phyloP scores from a whole-genome alignment of 176 grass and related monocot species.

The Metroxylon sagu region DNA sequence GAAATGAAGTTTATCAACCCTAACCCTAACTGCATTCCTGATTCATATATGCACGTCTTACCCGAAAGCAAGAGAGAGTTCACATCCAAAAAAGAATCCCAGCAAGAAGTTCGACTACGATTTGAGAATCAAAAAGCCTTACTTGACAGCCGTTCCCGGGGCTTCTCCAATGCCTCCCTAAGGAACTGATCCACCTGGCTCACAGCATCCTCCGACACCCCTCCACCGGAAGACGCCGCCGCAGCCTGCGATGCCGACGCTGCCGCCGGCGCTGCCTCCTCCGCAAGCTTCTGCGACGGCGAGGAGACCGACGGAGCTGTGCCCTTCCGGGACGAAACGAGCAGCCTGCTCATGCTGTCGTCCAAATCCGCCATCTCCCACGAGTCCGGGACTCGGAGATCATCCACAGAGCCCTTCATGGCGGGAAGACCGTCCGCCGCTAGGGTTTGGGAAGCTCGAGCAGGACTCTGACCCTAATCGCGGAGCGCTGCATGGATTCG shows the following conservation, averaged over 20 bases:
- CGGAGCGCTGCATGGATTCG: conserved; percentile 3
- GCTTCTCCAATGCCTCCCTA: conserved; percentile 90
- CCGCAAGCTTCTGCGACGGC: background rate
- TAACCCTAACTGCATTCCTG: too few relatives aligned
- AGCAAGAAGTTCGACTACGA: background rate
- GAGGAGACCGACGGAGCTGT: background rate
- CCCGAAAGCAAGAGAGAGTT: too few relatives aligned
- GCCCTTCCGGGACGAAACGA: conserved; percentile 40
- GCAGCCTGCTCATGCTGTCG: conserved; percentile 56
- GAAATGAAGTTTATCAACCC: too few relatives aligned
- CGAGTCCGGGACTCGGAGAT: conserved; percentile 45
- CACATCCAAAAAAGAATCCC: too few relatives aligned
- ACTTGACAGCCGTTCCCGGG: conserved; percentile 79
- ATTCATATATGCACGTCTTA: too few relatives aligned
- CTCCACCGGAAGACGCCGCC: conserved; percentile 26
- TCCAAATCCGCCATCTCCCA: conserved; percentile 95
- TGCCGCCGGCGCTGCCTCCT: background rate
- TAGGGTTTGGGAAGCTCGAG: conserved; percentile 13
- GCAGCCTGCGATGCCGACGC: background rate
- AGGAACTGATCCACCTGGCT: conserved; percentile 87
- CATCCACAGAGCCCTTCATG: conserved; percentile 18
- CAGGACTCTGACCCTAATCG: conserved; percentile 1
- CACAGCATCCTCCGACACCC: conserved; percentile 21
- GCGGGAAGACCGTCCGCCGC: conserved; percentile 1
- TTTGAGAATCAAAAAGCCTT: background rate